Evolutionary conservation across 768 basidiomycete species (phyloP).

Genomic region (Cystobasidiopsis lactophilus): DNA sequence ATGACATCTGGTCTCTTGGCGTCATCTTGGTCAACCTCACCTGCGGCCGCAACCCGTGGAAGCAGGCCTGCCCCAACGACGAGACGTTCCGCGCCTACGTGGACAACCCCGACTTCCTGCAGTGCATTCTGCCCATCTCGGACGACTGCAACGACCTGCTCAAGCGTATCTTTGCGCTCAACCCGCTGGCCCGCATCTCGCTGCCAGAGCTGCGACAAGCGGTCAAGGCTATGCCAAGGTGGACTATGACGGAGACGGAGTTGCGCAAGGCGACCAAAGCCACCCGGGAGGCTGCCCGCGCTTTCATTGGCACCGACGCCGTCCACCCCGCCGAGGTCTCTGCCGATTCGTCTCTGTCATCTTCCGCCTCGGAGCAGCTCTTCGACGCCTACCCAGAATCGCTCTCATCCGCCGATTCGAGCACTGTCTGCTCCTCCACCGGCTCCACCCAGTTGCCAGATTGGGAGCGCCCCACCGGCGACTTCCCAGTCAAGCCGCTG

Average conservation of each 20-base stretch:
- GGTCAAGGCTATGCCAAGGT: conserved; percentile 25
- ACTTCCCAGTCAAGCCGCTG: background rate
- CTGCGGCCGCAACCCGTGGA: conserved; percentile 57
- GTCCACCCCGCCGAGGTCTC: background rate
- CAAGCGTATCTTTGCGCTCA: conserved; percentile 46
- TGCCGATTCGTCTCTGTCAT: conserved; percentile 2
- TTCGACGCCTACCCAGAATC: background rate
- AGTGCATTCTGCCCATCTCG: conserved; percentile 51
- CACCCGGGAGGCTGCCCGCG: conserved; percentile 18
- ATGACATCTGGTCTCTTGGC: conserved; percentile 92
- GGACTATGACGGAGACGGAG: conserved; percentile 20
- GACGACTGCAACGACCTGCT: conserved; percentile 41
- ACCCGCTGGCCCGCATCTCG: conserved; percentile 41
- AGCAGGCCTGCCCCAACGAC: conserved; percentile 39
- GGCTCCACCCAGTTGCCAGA: background rate
- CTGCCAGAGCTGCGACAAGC: conserved; percentile 38
- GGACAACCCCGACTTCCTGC: conserved; percentile 41
- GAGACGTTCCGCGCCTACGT: conserved; percentile 61
- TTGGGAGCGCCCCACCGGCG: background rate
- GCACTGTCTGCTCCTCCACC: background rate
- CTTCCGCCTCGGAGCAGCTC: background rate
- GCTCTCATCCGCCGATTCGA: background rate
- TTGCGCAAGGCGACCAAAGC: conserved; percentile 17
- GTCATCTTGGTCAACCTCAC: conserved; percentile 58
- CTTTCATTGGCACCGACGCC: conserved; percentile 10